A percentile compares a stretch with the other conserved stretches of the same genome.
phyloP scores from a whole-genome alignment of 139 green algal genomes.

The Tetradesmus obliquus region DNA sequence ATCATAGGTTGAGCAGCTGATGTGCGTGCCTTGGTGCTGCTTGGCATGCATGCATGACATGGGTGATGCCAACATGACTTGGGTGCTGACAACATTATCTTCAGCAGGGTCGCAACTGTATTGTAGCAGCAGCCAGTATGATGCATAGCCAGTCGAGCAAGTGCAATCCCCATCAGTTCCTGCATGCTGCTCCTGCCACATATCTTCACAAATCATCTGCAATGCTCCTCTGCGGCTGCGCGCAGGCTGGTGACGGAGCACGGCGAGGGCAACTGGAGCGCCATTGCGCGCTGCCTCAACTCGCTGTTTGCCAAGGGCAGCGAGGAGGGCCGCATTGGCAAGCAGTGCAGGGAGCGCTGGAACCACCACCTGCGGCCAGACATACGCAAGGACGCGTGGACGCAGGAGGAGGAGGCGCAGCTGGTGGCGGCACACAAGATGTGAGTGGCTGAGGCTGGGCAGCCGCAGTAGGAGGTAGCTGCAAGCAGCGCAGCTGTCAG shows the following conservation, averaged over 20 bases:
- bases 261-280: constrained; percentile 79
- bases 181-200: not conserved
- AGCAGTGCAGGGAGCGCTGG: constrained; percentile 83
- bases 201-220: not conserved
- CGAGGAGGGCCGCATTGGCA: constrained; percentile 81
- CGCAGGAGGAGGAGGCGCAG: constrained; percentile 61
- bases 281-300: constrained; percentile 72
- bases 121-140: not conserved
- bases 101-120: not conserved
- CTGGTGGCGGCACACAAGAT: constrained; percentile 48
- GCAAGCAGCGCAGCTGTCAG: not conserved
- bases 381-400: constrained; percentile 81
- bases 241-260: constrained; percentile 75
- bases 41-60: not conserved
- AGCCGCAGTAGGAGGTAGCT: no score
- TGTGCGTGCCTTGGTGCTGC: not conserved
- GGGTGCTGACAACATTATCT: no score
- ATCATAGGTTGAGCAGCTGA: not conserved
- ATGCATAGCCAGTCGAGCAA: no score
- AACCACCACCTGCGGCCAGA: constrained; percentile 85
- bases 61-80: not conserved
- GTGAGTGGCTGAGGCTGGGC: not conserved
- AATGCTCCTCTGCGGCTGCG: not conserved
- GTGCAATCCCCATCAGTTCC: no score
- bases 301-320: constrained; percentile 49